Base-by-base conservation (phyloP, 1,284 basidiomycete species). In the Farysia itapuensis region DNA sequence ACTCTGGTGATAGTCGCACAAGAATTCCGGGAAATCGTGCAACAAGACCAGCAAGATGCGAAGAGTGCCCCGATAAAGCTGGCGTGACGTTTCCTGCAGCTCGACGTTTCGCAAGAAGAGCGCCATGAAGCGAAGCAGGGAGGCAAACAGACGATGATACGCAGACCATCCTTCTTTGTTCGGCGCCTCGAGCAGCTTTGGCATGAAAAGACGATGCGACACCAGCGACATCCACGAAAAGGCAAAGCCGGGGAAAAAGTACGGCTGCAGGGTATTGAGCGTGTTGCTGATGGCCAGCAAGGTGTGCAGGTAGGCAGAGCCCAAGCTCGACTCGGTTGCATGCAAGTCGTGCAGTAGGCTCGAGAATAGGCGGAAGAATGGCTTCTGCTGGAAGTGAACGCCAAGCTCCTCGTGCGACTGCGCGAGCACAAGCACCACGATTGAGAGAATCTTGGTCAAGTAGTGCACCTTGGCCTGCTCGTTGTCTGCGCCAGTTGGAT, bases 291-390 rank as follows among this genome's bases (percentile, higher is more conserved):
- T 86, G 5, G 90, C 88, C 51, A 92, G 82, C 66, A 99, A 80
- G 64, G 96, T 80, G 64, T 89, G 90, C 80, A 89, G 86, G 77
- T 97, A 97, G 0, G 90, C 90, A 3, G 89, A 52, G 14, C 78
- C 90, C 12, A 97, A 82, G 69, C 85, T 86, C 16, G 82, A 80
- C 78, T 95, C 91, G 63, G 96, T 86, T 14, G 84, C 79, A 63
- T 90, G 86, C 33, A 98, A 79, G 75, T 98, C 95, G 68, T 89
- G 92, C 72, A 98, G 81, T 59, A 98, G 83, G 77, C 90, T 95
- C 13, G 92, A 97, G 81, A 98, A 98, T 81, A 98, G 94, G 47
- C 95, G 85, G 81, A 94, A 94, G 82, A 97, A 98, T 2, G 95
- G 94, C 78, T 96, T 93, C 79, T 96, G 93, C 77, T 94, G 89